Evolutionary conservation across 768 basidiomycete species (phyloP).

Genomic region (Ramaria sp.): DNA sequence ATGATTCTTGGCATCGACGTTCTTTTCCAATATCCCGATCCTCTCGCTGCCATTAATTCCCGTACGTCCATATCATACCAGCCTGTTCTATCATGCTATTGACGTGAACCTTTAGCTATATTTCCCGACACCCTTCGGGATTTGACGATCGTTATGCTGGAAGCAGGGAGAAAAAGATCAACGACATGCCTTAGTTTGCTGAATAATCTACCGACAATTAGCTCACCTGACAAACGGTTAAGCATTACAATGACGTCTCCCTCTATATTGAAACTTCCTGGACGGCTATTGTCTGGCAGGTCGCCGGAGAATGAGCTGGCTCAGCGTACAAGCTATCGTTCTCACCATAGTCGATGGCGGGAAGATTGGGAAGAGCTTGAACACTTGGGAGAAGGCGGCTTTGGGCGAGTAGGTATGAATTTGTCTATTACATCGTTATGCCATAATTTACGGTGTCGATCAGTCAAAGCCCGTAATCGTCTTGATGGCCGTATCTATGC

Average conservation of each 20-base stretch:
- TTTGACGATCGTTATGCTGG: conserved; percentile 1
- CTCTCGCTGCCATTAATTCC: conserved; percentile 17
- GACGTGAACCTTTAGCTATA: neutral
- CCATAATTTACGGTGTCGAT: conserved; percentile 28
- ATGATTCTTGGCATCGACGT: conserved; percentile 79
- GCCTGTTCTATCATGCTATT: neutral
- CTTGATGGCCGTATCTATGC: conserved; percentile 81
- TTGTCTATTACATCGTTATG: neutral
- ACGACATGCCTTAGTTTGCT: conserved; percentile 4
- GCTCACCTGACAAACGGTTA: conserved; percentile 26
- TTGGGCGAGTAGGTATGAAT: neutral
- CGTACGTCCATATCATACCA: neutral
- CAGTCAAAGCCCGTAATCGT: conserved; percentile 82
- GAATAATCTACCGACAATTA: neutral
- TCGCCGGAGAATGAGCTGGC: neutral
- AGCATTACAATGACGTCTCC: conserved; percentile 37
- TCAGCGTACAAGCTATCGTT: conserved; percentile 9
- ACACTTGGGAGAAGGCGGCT: conserved; percentile 43
- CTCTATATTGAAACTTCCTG: conserved; percentile 14
- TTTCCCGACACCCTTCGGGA: conserved; percentile 2
- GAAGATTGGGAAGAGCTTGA: conserved; percentile 94
- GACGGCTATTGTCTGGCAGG: neutral
- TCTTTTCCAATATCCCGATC: conserved; percentile 27
- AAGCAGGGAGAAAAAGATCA: conserved; percentile 12
- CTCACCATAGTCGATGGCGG: conserved; percentile 73